A percentile compares a stretch with the other conserved stretches of the same genome.
These are phyloP conservation scores for Neocallimastix lanati DNA, from an alignment of 192 early-diverging fungal species.

Conservation along the genomic window DNA sequence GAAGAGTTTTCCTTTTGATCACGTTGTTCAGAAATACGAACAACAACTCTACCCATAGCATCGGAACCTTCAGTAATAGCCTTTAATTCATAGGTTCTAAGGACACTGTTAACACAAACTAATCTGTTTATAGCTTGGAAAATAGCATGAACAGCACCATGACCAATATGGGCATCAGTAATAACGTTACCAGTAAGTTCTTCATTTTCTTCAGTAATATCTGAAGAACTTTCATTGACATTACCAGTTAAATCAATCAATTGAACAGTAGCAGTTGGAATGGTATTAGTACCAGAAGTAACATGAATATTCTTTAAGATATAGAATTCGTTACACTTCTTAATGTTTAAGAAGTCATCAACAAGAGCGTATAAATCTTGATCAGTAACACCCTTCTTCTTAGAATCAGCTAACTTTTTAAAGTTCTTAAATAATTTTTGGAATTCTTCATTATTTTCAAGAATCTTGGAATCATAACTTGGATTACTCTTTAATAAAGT, in stretches of 20 bases:
- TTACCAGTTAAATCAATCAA: constrained; percentile 32
- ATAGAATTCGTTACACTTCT: constrained; percentile 28
- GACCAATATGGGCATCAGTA: constrained; percentile 61
- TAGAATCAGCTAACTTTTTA: constrained; percentile 78
- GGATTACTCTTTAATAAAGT: constrained; percentile 50
- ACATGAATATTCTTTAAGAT: constrained; percentile 57
- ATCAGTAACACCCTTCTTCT: constrained; percentile 73
- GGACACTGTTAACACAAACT: constrained; percentile 45
- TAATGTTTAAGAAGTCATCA: constrained; percentile 45
- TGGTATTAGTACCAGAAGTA: constrained; percentile 50
- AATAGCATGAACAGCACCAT: constrained; percentile 76
- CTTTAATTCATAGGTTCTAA: constrained; percentile 71
- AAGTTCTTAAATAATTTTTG: constrained; percentile 70
- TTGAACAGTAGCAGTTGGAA: constrained; percentile 63
- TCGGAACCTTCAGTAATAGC: constrained; percentile 76
- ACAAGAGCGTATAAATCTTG: constrained; percentile 75
- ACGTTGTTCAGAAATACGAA: constrained; percentile 30
- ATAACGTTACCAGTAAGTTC: background rate
- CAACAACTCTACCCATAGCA: constrained; percentile 67
- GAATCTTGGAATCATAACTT: constrained; percentile 16
- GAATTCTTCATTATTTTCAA: constrained; percentile 37
- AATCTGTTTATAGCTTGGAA: constrained; percentile 79
- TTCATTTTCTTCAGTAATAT: constrained; percentile 8
- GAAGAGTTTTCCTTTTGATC: constrained; percentile 1
- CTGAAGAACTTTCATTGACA: constrained; percentile 1